These are phyloP conservation scores for Euptelea pleiosperma DNA, from an alignment of 164 flowering plant genomes.

Conservation along the genomic window DNA sequence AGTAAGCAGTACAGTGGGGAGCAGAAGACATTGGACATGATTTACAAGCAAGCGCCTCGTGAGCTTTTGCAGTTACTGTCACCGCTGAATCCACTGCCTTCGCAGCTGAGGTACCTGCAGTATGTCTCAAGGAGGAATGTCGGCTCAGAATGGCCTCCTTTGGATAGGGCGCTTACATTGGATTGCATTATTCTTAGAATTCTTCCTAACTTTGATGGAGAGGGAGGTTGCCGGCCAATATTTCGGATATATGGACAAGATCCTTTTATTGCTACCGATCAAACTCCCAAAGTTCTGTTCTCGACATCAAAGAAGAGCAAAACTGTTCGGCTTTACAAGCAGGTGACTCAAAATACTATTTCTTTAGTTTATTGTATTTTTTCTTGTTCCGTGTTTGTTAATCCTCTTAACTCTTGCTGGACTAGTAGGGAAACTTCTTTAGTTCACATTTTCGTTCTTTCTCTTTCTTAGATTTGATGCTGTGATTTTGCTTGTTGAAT, in stretches of 20 bases:
- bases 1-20: slow-evolving; percentile 80
- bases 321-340: slow-evolving; percentile 59
- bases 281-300: slow-evolving; percentile 59
- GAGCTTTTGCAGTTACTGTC: slow-evolving; percentile 77
- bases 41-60: slow-evolving; percentile 83
- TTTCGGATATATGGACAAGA: slow-evolving; percentile 89
- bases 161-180: slow-evolving; percentile 73
- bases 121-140: slow-evolving; percentile 88
- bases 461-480: neutral
- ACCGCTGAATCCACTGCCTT: slow-evolving; percentile 81
- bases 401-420: neutral
- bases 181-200: slow-evolving; percentile 79
- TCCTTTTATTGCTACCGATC: slow-evolving; percentile 51
- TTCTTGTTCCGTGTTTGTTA: neutral
- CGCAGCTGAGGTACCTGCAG: slow-evolving; percentile 87
- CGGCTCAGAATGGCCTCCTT: slow-evolving; percentile 86
- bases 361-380: neutral
- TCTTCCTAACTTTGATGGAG: slow-evolving; percentile 70
- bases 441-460: neutral
- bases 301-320: slow-evolving; percentile 62
- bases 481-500: too few relatives aligned
- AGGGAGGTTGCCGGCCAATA: slow-evolving; percentile 79
- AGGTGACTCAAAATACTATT: slow-evolving; percentile 39
- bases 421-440: neutral
- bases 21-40: slow-evolving; percentile 89